These are phyloP conservation scores for Boechera divaricarpa DNA, from an alignment of 345 rosid genomes.

Conservation along the genomic window DNA sequence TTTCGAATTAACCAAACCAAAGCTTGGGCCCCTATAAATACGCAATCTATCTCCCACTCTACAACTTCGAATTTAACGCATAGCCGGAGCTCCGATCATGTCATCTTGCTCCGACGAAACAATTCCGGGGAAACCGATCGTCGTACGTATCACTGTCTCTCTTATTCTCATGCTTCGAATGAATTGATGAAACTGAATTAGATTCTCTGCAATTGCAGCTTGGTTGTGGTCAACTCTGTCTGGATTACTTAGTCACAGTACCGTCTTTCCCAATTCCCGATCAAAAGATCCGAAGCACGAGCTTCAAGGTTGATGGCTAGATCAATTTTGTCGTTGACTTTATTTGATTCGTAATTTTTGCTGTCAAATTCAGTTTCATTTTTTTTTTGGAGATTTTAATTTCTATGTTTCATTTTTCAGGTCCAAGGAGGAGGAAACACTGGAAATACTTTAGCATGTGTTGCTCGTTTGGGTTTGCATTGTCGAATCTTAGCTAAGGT, in stretches of 20 bases:
- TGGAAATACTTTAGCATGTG: conserved; percentile 65
- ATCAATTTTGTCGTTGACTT: conserved; percentile 26
- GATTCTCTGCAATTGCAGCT: conserved; percentile 50
- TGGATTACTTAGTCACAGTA: conserved; percentile 84
- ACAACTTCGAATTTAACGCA: neutral
- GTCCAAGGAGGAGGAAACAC: conserved; percentile 83
- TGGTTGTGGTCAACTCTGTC: conserved; percentile 64
- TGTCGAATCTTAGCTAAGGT: conserved; percentile 71
- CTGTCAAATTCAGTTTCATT: too few relatives aligned
- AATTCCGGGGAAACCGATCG: conserved; percentile 23
- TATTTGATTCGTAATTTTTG: neutral
- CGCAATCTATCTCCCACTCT: neutral
- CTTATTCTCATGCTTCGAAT: neutral
- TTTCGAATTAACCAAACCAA: conserved; percentile 8
- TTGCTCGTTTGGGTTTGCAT: conserved; percentile 64
- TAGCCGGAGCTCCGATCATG: conserved; percentile 46
- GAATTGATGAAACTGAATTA: conserved; percentile 4
- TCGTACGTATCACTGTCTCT: conserved; percentile 42
- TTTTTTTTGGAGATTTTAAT: neutral
- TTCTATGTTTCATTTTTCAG: conserved; percentile 35
- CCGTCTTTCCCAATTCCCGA: conserved; percentile 79
- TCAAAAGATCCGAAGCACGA: conserved; percentile 78
- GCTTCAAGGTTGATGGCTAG: conserved; percentile 52
- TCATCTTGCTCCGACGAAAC: conserved; percentile 47
- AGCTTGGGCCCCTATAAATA: neutral